Conservation (phyloP, 2,329 filamentous ascomycete genomes). For the Hypoxylon sp. region DNA sequence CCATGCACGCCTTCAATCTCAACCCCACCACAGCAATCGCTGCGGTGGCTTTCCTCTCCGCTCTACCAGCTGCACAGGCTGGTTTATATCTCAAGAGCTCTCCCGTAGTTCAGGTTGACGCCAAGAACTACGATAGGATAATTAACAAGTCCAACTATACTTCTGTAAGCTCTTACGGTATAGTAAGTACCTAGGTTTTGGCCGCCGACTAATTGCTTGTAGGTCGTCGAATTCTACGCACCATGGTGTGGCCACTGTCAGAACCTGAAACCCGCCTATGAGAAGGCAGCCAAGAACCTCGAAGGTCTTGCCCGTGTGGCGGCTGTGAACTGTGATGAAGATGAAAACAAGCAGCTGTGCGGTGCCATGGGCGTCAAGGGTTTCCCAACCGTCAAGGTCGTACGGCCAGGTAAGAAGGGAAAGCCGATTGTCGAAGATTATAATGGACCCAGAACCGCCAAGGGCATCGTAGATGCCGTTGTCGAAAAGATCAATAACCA, state of each 20-base stretch:
- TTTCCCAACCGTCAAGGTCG: slow-evolving; percentile 96
- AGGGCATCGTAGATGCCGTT: slow-evolving; percentile 88
- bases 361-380: slow-evolving; percentile 89
- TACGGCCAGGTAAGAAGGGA: slow-evolving; percentile 82
- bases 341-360: slow-evolving; percentile 90
- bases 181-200: not conserved
- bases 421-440: slow-evolving; percentile 92
- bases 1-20: slow-evolving; percentile 66
- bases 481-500: slow-evolving; percentile 92
- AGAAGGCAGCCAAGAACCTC: slow-evolving; percentile 91
- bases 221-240: slow-evolving; percentile 90
- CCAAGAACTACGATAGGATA: slow-evolving; percentile 83
- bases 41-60: slow-evolving; percentile 75
- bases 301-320: slow-evolving; percentile 95
- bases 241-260: slow-evolving; percentile 99
- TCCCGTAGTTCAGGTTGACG: slow-evolving; percentile 85
- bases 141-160: slow-evolving; percentile 93
- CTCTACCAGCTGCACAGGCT: slow-evolving; percentile 75
- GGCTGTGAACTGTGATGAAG: slow-evolving; percentile 95
- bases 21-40: slow-evolving; percentile 68
- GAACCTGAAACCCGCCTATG: slow-evolving; percentile 94
- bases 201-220: slow-evolving; percentile 20
- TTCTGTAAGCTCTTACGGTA: slow-evolving; percentile 72
- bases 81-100: slow-evolving; percentile 89
- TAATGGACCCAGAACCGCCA: slow-evolving; percentile 85